A percentile compares a stretch with the other conserved stretches of the same genome.
phyloP scores from a whole-genome alignment of 2,329 filamentous ascomycete species.

The Alternaria conjuncta region DNA sequence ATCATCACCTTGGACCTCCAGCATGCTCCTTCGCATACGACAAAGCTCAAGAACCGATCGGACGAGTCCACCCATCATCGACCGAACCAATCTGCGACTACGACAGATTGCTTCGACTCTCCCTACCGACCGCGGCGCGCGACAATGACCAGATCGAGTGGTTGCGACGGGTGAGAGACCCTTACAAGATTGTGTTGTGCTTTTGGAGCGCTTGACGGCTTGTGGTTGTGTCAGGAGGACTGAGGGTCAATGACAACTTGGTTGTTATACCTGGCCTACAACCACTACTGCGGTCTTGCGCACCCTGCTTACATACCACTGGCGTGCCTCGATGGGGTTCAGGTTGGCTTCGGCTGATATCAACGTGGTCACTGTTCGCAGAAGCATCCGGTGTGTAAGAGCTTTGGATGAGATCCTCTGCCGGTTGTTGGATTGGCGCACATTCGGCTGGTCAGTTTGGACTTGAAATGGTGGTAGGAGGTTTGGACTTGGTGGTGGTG shows the following conservation, averaged over 20 bases:
- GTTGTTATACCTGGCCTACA: conserved; percentile 5
- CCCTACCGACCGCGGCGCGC: neutral
- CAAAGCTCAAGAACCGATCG: neutral
- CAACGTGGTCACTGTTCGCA: conserved; percentile 2
- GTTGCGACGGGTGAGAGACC: neutral
- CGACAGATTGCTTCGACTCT: conserved; percentile 7
- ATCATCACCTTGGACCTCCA: neutral
- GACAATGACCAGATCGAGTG: conserved; percentile 2
- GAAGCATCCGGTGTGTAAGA: conserved; percentile 1
- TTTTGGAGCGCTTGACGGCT: conserved; percentile 3
- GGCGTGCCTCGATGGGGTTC: conserved; percentile 4
- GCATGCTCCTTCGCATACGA: neutral
- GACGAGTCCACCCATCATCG: conserved; percentile 3
- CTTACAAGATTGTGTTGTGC: neutral
- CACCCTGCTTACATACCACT: conserved; percentile 1
- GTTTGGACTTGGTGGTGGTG: neutral
- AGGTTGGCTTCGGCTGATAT: conserved; percentile 1
- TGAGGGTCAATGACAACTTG: neutral
- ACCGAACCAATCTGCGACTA: conserved; percentile 1
- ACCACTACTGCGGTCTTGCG: neutral
- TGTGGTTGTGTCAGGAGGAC: conserved; percentile 5
- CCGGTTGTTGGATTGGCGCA: neutral
- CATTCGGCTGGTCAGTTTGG: neutral
- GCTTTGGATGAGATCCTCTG: conserved; percentile 3
- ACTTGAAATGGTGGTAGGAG: neutral